Evolutionary conservation across 441 rosid species (phyloP).

Genomic region (Erodium texanum): DNA sequence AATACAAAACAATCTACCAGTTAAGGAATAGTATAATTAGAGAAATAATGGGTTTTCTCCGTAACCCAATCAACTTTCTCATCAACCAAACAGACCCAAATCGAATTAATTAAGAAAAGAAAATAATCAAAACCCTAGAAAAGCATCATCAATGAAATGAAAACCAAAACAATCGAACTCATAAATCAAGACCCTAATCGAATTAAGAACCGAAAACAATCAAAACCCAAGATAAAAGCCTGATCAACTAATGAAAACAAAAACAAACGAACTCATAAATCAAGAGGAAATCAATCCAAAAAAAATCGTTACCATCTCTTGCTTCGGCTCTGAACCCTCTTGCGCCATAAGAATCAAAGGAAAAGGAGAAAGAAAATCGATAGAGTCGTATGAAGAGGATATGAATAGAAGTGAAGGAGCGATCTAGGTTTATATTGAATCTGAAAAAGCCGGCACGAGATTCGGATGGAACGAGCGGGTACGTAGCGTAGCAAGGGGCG

Average conservation of each 20-base stretch:
- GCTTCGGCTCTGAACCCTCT: slow-evolving; percentile 23
- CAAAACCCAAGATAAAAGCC: background rate
- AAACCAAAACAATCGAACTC: background rate
- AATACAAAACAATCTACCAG: too few relatives aligned
- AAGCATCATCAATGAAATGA: background rate
- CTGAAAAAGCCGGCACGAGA: too few relatives aligned
- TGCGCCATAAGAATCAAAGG: slow-evolving; percentile 31
- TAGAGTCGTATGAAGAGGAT: too few relatives aligned
- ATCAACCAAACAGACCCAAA: too few relatives aligned
- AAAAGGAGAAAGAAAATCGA: background rate
- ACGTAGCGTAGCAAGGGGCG: too few relatives aligned
- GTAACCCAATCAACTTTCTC: too few relatives aligned
- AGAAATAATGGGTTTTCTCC: too few relatives aligned
- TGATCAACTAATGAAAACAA: background rate
- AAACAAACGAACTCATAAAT: background rate
- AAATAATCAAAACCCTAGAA: background rate
- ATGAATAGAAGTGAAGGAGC: too few relatives aligned
- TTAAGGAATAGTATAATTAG: too few relatives aligned
- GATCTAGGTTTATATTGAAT: too few relatives aligned
- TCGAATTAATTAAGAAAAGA: background rate
- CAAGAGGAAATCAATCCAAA: background rate
- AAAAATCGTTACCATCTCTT: slow-evolving; percentile 30
- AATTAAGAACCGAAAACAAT: background rate
- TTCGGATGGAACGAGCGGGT: too few relatives aligned
- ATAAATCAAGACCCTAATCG: too few relatives aligned